Evolutionary conservation across 768 basidiomycete genomes (phyloP), one percentile per base, ranked within the genome.

Genomic region (Serpula lacrymans): DNA sequence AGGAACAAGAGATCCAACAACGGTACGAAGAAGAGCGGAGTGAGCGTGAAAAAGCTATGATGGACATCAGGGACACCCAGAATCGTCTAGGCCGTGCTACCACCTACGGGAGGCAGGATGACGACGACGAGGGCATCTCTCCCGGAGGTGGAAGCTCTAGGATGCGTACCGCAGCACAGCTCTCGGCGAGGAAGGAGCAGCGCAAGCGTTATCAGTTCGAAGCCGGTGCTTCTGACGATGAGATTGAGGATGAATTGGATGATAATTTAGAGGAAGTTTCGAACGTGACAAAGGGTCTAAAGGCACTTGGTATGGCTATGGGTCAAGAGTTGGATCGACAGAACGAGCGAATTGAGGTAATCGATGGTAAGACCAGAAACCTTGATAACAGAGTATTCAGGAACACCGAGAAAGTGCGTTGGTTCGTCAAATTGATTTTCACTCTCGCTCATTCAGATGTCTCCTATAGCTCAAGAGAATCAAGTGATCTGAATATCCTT

Each of bases 181-280:
- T 74, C 42, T 59, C 70, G 11, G 64, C 66, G 8, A 68, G 74
- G 50, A 80, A 82, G 62, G 87, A 84, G 41, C 83, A 83, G 52
- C 72, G 88, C 51, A 78, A 82, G 53, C 78, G 88, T 25, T 98
- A 79, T 59, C 92, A 97, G 64, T 96, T 97, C 54, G 95, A 99
- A 51, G 80, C 81, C 20, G 86, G 80, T 26, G 89, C 75, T 3
- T 89, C 86, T 5, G 95, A 99, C 54, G 93, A 98, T 51, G 92
- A 94, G 63, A 50, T 95, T 1, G 95, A 99, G 67, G 86, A 97
- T 52, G 93, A 98, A 64, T 54, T 99, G 26, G 95, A 97, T 53
- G 80, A 76, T 48, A 97, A 98, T 60, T 67, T 99, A 18, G 82
- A 88, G 57, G 92, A 95, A 62, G 86, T 95, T 43, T 68, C 77